phyloP scores from a whole-genome alignment of 2,329 filamentous ascomycete genomes.

The Metarhizium robertsii region DNA sequence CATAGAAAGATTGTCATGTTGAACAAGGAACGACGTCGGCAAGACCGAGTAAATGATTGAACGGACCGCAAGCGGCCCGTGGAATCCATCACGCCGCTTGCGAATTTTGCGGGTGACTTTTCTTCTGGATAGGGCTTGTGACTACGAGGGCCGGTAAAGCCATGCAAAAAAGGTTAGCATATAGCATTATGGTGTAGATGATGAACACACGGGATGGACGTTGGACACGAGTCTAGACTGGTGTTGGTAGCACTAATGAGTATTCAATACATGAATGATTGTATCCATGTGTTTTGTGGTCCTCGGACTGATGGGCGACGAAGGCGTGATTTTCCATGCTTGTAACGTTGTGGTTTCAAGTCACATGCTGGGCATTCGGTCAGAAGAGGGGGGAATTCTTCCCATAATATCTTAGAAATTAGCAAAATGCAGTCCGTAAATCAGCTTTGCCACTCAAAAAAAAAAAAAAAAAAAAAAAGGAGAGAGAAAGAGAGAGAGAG shows the following conservation, averaged over 20 bases:
- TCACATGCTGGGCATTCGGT: no score
- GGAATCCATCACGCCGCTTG: neutral
- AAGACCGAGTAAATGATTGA: neutral
- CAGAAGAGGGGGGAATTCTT: no score
- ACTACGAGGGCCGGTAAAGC: neutral
- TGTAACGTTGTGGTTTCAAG: no score
- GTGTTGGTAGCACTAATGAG: neutral
- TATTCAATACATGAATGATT: constrained; percentile 7
- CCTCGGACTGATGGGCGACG: neutral
- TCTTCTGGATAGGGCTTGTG: neutral
- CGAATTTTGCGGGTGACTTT: neutral
- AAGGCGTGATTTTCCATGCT: no score
- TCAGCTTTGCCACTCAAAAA: no score
- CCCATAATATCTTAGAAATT: no score
- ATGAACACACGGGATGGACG: neutral
- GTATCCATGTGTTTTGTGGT: neutral
- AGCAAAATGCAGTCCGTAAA: no score
- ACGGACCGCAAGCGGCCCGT: neutral
- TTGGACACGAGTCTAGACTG: constrained; percentile 1
- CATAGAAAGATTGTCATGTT: constrained; percentile 1
- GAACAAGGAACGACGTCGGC: neutral
- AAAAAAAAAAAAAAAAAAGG: no score
- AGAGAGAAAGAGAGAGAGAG: no score
- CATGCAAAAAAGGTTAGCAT: neutral
- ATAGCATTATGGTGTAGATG: neutral